Evolutionary conservation across 495 filamentous ascomycete genomes (phyloP).

Genomic region (Tuber magnatum): DNA sequence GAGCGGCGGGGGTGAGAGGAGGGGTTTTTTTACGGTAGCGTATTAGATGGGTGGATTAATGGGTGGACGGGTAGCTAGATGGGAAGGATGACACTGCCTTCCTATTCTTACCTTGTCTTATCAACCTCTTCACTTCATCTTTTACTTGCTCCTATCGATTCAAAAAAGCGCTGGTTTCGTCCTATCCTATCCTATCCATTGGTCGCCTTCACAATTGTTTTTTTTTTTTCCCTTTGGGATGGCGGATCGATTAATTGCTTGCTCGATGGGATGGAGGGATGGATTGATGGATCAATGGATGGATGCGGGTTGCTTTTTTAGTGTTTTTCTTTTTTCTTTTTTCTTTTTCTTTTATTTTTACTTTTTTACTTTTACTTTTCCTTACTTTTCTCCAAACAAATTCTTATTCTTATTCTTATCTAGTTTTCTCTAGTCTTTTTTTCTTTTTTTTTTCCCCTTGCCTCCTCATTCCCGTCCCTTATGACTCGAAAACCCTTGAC

Average conservation of each 20-base stretch:
- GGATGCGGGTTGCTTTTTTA: constrained; percentile 1
- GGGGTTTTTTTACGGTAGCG: constrained; percentile 10
- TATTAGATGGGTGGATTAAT: background rate
- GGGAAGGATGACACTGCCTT: background rate
- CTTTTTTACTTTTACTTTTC: constrained; percentile 8
- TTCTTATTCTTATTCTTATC: constrained; percentile 9
- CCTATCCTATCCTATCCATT: constrained; percentile 5
- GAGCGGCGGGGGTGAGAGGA: constrained; percentile 6
- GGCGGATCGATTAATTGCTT: background rate
- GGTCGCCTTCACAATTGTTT: background rate
- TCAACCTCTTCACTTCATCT: background rate
- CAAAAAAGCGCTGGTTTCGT: constrained; percentile 8
- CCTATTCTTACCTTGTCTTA: background rate
- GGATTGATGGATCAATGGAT: background rate
- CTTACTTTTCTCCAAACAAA: constrained; percentile 1
- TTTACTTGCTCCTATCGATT: background rate
- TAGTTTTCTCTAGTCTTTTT: background rate
- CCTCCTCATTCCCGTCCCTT: constrained; percentile 22
- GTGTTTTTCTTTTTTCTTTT: constrained; percentile 19
- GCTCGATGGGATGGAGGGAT: constrained; percentile 6
- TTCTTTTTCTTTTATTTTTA: background rate
- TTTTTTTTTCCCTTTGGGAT: background rate
- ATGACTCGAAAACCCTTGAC: background rate
- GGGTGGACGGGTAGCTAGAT: background rate
- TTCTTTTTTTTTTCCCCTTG: constrained; percentile 18